Percentiles rank a stretch among this genome's conserved stretches.
phyloP scores from a whole-genome alignment of 164 flowering plant species.

The Platanus orientalis region DNA sequence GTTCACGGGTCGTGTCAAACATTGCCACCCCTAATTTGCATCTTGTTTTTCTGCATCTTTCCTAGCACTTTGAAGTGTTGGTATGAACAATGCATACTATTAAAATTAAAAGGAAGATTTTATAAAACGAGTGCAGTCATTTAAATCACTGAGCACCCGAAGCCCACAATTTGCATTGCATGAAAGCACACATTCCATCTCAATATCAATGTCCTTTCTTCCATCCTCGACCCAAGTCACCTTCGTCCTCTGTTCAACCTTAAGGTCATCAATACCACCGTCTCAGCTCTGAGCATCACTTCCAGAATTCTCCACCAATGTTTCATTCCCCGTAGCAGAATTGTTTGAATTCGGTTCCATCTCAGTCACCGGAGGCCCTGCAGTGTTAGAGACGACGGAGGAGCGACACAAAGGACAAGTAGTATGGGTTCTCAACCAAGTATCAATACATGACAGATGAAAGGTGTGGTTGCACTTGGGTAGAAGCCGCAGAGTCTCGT shows the following conservation, averaged over 20 bases:
- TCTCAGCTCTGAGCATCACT: constrained; percentile 6
- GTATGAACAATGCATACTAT: no score
- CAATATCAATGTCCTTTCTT: no score
- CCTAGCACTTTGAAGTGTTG: no score
- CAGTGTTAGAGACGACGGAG: constrained; percentile 18
- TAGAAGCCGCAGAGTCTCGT: constrained; percentile 47
- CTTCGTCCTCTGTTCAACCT: constrained; percentile 17
- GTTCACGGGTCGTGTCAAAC: no score
- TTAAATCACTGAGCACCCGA: constrained; percentile 32
- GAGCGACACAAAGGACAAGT: constrained; percentile 73
- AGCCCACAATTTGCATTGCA: constrained; percentile 1
- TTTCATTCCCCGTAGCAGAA: constrained; percentile 8
- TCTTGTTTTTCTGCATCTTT: no score
- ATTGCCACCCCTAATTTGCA: no score
- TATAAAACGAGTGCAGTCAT: no score
- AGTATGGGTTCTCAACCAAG: constrained; percentile 64
- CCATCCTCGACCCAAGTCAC: constrained; percentile 6
- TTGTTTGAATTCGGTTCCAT: constrained; percentile 7
- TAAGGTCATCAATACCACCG: constrained; percentile 5
- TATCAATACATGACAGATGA: constrained; percentile 63
- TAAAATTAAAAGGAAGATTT: no score
- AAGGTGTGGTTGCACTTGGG: constrained; percentile 80
- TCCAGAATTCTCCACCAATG: constrained; percentile 23
- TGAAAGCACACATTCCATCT: constrained; percentile 1
- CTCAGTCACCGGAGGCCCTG: background rate